Base-by-base conservation (phyloP, 169 alveolate species). In the Plasmodium fragile region DNA sequence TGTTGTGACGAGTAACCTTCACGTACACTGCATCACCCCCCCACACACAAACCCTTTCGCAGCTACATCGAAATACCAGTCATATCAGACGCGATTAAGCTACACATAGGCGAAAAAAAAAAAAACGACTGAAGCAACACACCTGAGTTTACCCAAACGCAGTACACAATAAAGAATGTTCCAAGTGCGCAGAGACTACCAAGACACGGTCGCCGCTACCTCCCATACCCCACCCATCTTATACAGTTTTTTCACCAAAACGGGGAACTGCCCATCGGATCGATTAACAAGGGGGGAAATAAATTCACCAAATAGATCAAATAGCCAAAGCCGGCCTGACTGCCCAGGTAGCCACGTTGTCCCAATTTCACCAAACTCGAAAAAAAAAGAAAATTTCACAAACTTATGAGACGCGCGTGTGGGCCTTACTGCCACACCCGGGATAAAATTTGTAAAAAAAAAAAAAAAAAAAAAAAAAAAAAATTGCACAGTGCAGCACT, bases 41-140 rank as follows among this genome's bases (percentile, higher is more conserved):
- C 77, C n/a, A n/a, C n/a, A n/a, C n/a, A n/a, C n/a, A n/a, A n/a
- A n/a, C n/a, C 70, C 28, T 41, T 25, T n/a, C 65, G 52, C 81
- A 87, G 93, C 34, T 87, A 87, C 55, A 87, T 87, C 18, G 93
- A 87, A 87, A 87, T 87, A 34, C 93, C 93, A 6, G 93, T 87
- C 52, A 71, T 87, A 55, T 87, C 93, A 4, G 93, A 87, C 59
- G 93, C 93, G 11, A 87, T 87, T 65, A 87, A 87, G 45, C 69
- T 87, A 45, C 93, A 87, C 81, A 87, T 87, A 18, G 93, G 93
- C 25, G 93, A 87, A 77, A 87, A 87, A 18, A 87, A 87, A 75
- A 53, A 49, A 25, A 25, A 69, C 39, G 71, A 55, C 2, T 32
- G 43, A 34, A 77, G 80, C 75, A 65, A 22, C 5, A 25, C 39